phyloP scores from a whole-genome alignment of 2,329 filamentous ascomycete genomes.

The Aspergillus sp. region DNA sequence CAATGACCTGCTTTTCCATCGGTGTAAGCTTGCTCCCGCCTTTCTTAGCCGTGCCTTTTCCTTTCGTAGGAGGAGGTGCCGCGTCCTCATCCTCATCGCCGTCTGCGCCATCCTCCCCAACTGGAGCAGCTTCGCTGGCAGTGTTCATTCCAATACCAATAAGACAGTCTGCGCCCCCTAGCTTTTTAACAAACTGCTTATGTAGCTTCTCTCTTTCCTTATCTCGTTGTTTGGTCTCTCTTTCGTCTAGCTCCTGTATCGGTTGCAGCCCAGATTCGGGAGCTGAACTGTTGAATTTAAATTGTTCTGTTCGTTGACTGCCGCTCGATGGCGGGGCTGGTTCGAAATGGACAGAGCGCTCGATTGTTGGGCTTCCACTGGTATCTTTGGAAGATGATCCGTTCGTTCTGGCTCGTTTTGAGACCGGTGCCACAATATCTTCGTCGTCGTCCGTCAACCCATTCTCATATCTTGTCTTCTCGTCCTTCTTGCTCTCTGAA shows the following conservation, averaged over 20 bases:
- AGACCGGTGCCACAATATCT: slow-evolving; percentile 34
- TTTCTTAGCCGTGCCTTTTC: slow-evolving; percentile 57
- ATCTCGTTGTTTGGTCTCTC: slow-evolving; percentile 49
- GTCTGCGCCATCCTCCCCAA: slow-evolving; percentile 56
- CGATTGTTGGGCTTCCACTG: slow-evolving; percentile 3
- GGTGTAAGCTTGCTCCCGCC: slow-evolving; percentile 82
- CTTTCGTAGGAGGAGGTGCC: slow-evolving; percentile 44
- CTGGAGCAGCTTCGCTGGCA: slow-evolving; percentile 50
- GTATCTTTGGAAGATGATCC: slow-evolving; percentile 9
- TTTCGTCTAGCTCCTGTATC: slow-evolving; percentile 20
- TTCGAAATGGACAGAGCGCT: not conserved
- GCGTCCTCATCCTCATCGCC: slow-evolving; percentile 50
- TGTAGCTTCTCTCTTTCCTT: slow-evolving; percentile 69
- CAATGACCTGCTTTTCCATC: slow-evolving; percentile 87
- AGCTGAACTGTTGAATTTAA: slow-evolving; percentile 52
- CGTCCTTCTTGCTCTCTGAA: slow-evolving; percentile 2
- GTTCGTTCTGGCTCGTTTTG: slow-evolving; percentile 35
- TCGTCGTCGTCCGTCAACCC: slow-evolving; percentile 37
- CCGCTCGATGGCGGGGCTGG: slow-evolving; percentile 28
- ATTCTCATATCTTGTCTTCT: slow-evolving; percentile 5
- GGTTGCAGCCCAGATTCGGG: slow-evolving; percentile 29
- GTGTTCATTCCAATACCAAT: slow-evolving; percentile 58
- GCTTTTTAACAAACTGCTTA: slow-evolving; percentile 79
- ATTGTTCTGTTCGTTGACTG: slow-evolving; percentile 53
- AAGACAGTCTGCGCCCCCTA: slow-evolving; percentile 80